Evolutionary conservation across 257 asterid genomes (phyloP).

Genomic region (Handroanthus guayacan): DNA sequence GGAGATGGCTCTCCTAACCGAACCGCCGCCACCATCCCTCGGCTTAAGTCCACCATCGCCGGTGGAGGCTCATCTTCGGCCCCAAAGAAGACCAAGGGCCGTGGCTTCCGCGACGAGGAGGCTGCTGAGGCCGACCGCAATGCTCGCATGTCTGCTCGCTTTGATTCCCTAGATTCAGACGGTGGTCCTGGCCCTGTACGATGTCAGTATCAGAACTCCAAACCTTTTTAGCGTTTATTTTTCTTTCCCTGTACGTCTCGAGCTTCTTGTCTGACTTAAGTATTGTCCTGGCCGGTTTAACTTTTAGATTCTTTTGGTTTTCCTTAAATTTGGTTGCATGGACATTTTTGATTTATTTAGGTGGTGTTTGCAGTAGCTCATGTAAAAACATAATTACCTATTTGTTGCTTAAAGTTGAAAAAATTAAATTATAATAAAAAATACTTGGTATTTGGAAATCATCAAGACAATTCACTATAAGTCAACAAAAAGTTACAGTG

Average conservation of each 20-base stretch:
- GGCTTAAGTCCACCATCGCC: constrained; percentile 85
- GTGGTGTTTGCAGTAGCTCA: too few relatives aligned
- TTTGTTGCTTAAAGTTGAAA: too few relatives aligned
- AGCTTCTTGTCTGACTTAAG: not conserved
- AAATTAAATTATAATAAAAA: too few relatives aligned
- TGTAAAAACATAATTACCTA: too few relatives aligned
- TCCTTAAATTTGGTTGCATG: not conserved
- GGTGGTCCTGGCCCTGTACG: constrained; percentile 98
- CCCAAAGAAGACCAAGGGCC: constrained; percentile 92
- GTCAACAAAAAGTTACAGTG: too few relatives aligned
- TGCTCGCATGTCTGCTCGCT: constrained; percentile 86
- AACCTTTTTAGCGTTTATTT: not conserved
- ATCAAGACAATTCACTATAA: too few relatives aligned
- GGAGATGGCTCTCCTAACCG: constrained; percentile 64
- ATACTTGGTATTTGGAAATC: too few relatives aligned
- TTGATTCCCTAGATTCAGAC: constrained; percentile 75
- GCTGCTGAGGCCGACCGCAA: constrained; percentile 82
- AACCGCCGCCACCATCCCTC: constrained; percentile 53
- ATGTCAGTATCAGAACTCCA: constrained; percentile 53
- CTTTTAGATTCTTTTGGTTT: not conserved
- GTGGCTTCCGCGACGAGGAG: constrained; percentile 89
- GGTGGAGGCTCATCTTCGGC: constrained; percentile 65
- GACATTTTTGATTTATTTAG: not conserved
- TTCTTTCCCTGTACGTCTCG: not conserved
- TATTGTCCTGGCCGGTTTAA: not conserved